Base-by-base conservation (phyloP, 805 yeast species). In the Candida hispaniensis region DNA sequence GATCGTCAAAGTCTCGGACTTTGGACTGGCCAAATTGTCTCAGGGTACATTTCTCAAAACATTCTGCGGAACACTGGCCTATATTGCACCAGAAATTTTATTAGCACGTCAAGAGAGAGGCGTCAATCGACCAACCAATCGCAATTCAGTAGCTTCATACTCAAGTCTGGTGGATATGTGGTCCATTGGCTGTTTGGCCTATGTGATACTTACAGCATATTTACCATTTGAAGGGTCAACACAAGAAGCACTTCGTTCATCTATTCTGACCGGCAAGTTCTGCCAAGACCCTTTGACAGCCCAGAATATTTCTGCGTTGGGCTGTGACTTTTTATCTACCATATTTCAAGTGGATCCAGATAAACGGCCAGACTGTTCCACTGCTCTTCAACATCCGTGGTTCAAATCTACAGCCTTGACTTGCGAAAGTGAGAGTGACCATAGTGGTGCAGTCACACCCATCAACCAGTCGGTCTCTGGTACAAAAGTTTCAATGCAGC, bases 21-120 rank as follows among this genome's bases (percentile, higher is more conserved):
- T 91, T 59, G 99, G 99, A 0, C 63, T 91, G 27, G 98, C 98
- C 0, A 91, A 91, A 56, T 75, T 83, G 16, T 75, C 85, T 43
- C 91, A 79, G 40, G 79, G 85, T 7, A 73, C 94, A 2, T 74
- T 79, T 43, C 77, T 91, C 79, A 86, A 83, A 54, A 88, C 99
- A 0, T 91, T 91, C 49, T 91, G 99, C 59, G 99, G 99, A 1
- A 91, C 99, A 0, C 56, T 91, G 44, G 96, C 97, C 2, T 91
- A 91, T 50, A 79, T 91, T 32, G 98, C 99, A 0, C 99, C 99
- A 0, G 99, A 91, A 54, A 83, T 91, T 6, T 59, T 75, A 21
- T 59, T 59, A 17, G 68, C 67, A 9, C 57, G 62, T 39, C 53
- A 52, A 18, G 32, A 39, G 23, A 20, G 25, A 16, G 11, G 28